A percentile compares a stretch with the other conserved stretches of the same genome.
phyloP scores from a whole-genome alignment of 2,329 filamentous ascomycete species.

The Cadophora sp. region DNA sequence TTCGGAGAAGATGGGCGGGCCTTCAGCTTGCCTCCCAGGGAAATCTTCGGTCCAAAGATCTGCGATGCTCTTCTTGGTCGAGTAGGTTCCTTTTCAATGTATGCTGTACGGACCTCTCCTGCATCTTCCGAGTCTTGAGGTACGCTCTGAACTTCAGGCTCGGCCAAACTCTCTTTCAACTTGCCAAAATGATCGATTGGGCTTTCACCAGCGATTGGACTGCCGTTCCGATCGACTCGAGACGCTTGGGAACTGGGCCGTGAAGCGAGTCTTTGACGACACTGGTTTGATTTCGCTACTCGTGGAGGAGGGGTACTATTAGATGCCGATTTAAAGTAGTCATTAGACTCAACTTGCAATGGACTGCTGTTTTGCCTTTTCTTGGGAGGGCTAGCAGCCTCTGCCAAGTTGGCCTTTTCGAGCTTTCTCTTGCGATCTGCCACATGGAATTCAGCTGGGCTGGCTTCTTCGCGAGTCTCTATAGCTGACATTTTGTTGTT shows the following conservation, averaged over 20 bases:
- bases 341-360: not conserved
- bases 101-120: not conserved
- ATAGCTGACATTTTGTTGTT: not conserved
- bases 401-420: not conserved
- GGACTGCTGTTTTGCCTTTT: constrained; percentile 18
- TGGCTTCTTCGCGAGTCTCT: not conserved
- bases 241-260: constrained; percentile 35
- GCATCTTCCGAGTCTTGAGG: not conserved
- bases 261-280: constrained; percentile 9
- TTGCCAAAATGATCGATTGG: constrained; percentile 31
- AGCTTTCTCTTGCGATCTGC: constrained; percentile 14
- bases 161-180: constrained; percentile 23
- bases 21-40: constrained; percentile 35
- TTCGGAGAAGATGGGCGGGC: constrained; percentile 35
- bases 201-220: constrained; percentile 32
- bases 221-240: constrained; percentile 40
- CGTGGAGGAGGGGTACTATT: constrained; percentile 6
- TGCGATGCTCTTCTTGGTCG: constrained; percentile 20
- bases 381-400: constrained; percentile 1
- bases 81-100: not conserved
- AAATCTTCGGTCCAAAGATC: constrained; percentile 34
- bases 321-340: not conserved
- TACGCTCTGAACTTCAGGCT: not conserved
- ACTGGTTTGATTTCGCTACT: not conserved
- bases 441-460: not conserved